These are phyloP conservation scores for Capsicum rhomboideum DNA, from an alignment of 257 asterid genomes.

Conservation along the genomic window DNA sequence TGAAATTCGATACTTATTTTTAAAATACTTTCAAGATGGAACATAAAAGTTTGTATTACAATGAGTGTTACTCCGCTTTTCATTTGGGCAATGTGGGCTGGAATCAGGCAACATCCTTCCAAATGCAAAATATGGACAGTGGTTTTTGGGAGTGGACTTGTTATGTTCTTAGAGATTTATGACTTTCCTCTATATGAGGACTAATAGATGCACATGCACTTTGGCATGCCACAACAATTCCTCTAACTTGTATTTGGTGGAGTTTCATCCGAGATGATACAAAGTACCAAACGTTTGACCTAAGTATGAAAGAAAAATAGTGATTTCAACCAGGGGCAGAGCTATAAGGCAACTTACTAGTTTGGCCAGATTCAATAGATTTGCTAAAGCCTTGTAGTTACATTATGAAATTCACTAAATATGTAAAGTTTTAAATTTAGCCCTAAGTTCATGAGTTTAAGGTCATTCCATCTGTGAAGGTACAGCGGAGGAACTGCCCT, in stretches of 20 bases:
- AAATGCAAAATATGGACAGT: constrained; percentile 49
- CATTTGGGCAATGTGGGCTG: constrained; percentile 77
- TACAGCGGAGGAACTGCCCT: too few relatives aligned
- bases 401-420: neutral
- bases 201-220: constrained; percentile 73
- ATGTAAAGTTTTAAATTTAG: neutral
- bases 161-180: constrained; percentile 53
- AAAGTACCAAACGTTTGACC: constrained; percentile 44
- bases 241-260: constrained; percentile 74
- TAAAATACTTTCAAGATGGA: constrained; percentile 41
- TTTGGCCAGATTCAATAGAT: rapidly evolving
- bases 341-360: neutral
- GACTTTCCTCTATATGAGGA: constrained; percentile 73
- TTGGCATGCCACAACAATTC: constrained; percentile 71
- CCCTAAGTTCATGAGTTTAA: too few relatives aligned
- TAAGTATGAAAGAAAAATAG: constrained; percentile 49
- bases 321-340: neutral
- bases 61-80: constrained; percentile 40
- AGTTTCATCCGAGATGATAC: constrained; percentile 71
- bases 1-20: neutral
- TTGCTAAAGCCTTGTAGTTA: neutral
- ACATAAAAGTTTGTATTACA: constrained; percentile 52
- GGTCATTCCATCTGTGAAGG: too few relatives aligned
- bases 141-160: constrained; percentile 49
- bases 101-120: constrained; percentile 52